Percentiles rank a stretch among this genome's conserved stretches.
Conservation (phyloP, 2,329 filamentous ascomycete genomes). For the Fusarium coicis region DNA sequence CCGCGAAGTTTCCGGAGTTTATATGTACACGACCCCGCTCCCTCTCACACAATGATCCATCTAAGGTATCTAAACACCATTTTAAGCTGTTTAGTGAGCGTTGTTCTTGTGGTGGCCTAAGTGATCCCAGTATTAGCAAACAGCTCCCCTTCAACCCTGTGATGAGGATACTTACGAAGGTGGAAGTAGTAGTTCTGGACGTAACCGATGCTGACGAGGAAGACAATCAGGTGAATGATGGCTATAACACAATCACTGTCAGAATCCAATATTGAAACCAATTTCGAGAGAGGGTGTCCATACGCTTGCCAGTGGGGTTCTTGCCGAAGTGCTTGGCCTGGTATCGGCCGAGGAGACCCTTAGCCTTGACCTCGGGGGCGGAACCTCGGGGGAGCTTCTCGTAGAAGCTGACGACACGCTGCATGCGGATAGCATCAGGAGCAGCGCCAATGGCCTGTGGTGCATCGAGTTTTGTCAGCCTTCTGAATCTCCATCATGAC, state of each 20-base stretch:
- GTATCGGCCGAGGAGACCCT: constrained; percentile 88
- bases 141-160: not conserved
- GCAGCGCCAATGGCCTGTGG: constrained; percentile 89
- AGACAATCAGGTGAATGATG: constrained; percentile 84
- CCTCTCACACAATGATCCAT: constrained; percentile 41
- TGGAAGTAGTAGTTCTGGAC: constrained; percentile 99
- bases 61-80: constrained; percentile 29
- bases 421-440: constrained; percentile 96
- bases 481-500: constrained; percentile 24
- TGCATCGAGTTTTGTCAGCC: constrained; percentile 50
- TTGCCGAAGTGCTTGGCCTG: constrained; percentile 94
- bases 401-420: constrained; percentile 98
- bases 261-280: constrained; percentile 15
- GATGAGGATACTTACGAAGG: constrained; percentile 78
- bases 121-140: constrained; percentile 28
- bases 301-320: constrained; percentile 90
- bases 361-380: constrained; percentile 84
- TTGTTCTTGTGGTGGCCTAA: constrained; percentile 99
- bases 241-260: constrained; percentile 63
- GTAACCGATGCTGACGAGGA: constrained; percentile 86
- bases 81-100: constrained; percentile 76
- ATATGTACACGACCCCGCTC: constrained; percentile 56
- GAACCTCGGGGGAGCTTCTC: constrained; percentile 95
- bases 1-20: constrained; percentile 49
- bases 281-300: constrained; percentile 52